Evolutionary conservation across 495 filamentous ascomycete species (phyloP), one percentile per base, ranked within the genome.

Genomic region (Trichoderma gamsii): DNA sequence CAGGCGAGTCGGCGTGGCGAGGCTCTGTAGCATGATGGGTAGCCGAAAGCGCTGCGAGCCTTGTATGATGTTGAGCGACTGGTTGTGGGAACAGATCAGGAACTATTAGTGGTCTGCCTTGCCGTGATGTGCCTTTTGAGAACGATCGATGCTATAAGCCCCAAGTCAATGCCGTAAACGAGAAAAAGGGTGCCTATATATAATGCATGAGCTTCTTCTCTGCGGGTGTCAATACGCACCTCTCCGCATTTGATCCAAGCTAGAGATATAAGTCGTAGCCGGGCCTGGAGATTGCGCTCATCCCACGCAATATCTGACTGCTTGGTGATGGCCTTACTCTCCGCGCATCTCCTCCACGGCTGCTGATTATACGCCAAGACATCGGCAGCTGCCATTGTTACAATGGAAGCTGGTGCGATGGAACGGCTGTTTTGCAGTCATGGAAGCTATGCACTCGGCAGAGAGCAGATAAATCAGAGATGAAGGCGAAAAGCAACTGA

Each of bases 381-480:
- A 68, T 75, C 73, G 71, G 74, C 73, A 63, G 78, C 73, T 69
- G 81, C 79, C 81, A 83, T 83, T 76, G 73, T 79, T 69, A 69
- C 72, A 74, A 69, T 73, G 75, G 67, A 73, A 79, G 75, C 75
- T 74, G 68, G 73, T 74, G 71, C 71, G 70, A 69, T 70, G 68
- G 68, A 67, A 56, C 49, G 38, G 66, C 59, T 66, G 51, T 75
- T 70, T 72, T 74, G 74, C 70, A 80, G 72, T 77, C 81, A 84
- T 82, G 81, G 77, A 76, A 75, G 75, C 73, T 74, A 63, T 29
- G 27, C 56, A 8, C 29, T 61, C 56, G 3, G 2, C 56, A 32
- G 25, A 61, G 27, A 18, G 56, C 56, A 9, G 11, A 61, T 16
- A 18, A 18, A 61, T 25, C 13, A 32, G 25, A 61, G 43, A 21